Base-by-base conservation (phyloP, 192 early-diverging fungal species). In the Mortierella alpina region DNA sequence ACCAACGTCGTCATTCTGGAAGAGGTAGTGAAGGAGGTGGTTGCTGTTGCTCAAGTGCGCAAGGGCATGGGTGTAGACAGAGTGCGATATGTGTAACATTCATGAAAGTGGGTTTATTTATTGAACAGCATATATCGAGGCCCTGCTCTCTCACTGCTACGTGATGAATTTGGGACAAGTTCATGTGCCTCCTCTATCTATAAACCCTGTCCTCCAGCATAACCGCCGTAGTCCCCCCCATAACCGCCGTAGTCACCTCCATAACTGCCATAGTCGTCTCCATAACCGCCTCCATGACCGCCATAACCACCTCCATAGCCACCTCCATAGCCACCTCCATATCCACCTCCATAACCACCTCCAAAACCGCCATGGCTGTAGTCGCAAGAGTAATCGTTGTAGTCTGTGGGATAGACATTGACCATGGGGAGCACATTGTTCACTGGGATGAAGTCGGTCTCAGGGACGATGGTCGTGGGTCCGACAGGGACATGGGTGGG, bases 1-100 rank as follows among this genome's bases (percentile, higher is more conserved):
- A 96, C 95, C 64, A 98, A 98, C 83, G 93, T 95, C 22, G 90
- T 98, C 18, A 94, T 96, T 51, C 66, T 98, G 65, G 93, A 98
- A 63, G 97, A 98, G 80, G 91, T 91, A 18, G 91, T 94, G 53
- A 98, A 98, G 74, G 97, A 98, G 83, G 86, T 97, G 11, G 86
- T 96, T 13, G 93, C 95, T n/a, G 83, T 94, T 22, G 84, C 97
- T 49, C 93, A 95, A 70, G 92, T 93, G 15, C 88, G 93, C 11
- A 89, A 90, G 73, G 91, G 90, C 72, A 83, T 91, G 60, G 92
- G 93, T 9, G 88, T 92, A 51, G 93, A 94, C 73, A 87, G 89
- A 60, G 82, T 88, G 49, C 73, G 84, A 63, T 86, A 80, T 49
- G 49, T 83, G 40, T 85, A 71, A 51, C 15, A 2, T 31, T 31